Conservation (phyloP, 2,329 filamentous ascomycete species). For the Westerdykella ornata region DNA sequence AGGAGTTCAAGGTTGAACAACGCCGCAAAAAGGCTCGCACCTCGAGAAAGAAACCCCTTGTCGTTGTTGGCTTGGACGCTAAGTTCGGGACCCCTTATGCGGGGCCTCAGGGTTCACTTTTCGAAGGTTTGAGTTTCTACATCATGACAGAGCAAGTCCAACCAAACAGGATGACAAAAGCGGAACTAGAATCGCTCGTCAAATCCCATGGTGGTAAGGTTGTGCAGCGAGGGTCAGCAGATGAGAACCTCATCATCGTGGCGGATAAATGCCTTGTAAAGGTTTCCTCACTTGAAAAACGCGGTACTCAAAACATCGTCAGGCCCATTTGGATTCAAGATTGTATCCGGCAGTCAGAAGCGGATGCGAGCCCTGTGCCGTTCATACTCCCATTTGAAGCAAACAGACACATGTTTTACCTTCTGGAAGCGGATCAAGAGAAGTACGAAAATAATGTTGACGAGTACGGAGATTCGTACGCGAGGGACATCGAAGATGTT, state of each 20-base stretch:
- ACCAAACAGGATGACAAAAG: conserved; percentile 68
- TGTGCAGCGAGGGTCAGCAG: conserved; percentile 63
- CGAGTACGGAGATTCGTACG: conserved; percentile 74
- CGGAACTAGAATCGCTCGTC: conserved; percentile 70
- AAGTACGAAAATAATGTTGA: conserved; percentile 62
- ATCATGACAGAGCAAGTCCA: conserved; percentile 69
- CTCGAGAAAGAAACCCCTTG: conserved; percentile 59
- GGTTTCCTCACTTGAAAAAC: conserved; percentile 74
- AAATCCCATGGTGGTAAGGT: conserved; percentile 77
- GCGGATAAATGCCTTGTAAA: conserved; percentile 76
- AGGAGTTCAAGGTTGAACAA: conserved; percentile 63
- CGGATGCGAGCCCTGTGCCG: conserved; percentile 47
- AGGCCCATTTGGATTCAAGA: conserved; percentile 78
- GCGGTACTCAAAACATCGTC: conserved; percentile 63
- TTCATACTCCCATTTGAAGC: conserved; percentile 60
- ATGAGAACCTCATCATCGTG: conserved; percentile 60
- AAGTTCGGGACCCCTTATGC: conserved; percentile 43
- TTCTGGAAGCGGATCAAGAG: conserved; percentile 50
- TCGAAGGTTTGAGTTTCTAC: conserved; percentile 72
- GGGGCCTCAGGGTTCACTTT: conserved; percentile 57
- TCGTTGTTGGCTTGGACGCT: conserved; percentile 63
- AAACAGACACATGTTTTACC: conserved; percentile 64
- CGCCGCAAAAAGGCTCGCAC: conserved; percentile 57
- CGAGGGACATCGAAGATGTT: conserved; percentile 55
- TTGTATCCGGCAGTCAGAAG: conserved; percentile 59